Evolutionary conservation across 352 stramenopile genomes (phyloP).

Genomic region (Phytophthora hibernalis): DNA sequence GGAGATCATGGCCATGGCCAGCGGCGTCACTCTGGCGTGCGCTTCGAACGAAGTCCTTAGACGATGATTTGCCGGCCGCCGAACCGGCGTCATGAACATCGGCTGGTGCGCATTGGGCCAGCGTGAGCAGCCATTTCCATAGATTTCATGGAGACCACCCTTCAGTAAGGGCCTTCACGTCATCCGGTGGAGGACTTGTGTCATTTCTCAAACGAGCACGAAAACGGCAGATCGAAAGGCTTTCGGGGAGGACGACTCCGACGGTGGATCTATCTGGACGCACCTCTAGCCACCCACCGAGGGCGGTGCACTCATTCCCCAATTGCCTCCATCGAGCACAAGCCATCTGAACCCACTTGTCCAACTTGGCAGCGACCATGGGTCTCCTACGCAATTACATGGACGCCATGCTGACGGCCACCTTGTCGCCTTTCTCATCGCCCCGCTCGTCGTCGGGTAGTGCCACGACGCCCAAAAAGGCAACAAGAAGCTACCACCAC

Average conservation of each 20-base stretch:
- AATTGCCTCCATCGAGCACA: constrained; percentile 22
- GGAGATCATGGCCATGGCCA: constrained; percentile 1
- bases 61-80: constrained; percentile 32
- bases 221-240: constrained; percentile 39
- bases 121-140: constrained; percentile 31
- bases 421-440: constrained; percentile 32
- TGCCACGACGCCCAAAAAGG: constrained; percentile 26
- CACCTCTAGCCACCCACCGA: constrained; percentile 7
- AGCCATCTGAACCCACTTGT: constrained; percentile 4
- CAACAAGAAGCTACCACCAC: constrained; percentile 19
- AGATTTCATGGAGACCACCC: constrained; percentile 11
- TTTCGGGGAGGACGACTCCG: constrained; percentile 4
- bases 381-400: constrained; percentile 44
- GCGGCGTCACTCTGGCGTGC: constrained; percentile 15
- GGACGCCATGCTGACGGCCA: constrained; percentile 40
- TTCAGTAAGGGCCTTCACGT: neutral
- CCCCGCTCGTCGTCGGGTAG: constrained; percentile 12
- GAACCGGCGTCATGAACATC: constrained; percentile 8
- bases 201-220: constrained; percentile 23
- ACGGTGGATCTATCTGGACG: constrained; percentile 36
- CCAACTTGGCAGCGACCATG: constrained; percentile 20
- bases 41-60: constrained; percentile 15
- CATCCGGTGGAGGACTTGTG: neutral
- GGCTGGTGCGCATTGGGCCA: neutral
- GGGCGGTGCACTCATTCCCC: constrained; percentile 24